A percentile compares a stretch with the other conserved stretches of the same genome.
Evolutionary conservation across 768 basidiomycete genomes (phyloP).

Genomic region (Boletus rex-veris): DNA sequence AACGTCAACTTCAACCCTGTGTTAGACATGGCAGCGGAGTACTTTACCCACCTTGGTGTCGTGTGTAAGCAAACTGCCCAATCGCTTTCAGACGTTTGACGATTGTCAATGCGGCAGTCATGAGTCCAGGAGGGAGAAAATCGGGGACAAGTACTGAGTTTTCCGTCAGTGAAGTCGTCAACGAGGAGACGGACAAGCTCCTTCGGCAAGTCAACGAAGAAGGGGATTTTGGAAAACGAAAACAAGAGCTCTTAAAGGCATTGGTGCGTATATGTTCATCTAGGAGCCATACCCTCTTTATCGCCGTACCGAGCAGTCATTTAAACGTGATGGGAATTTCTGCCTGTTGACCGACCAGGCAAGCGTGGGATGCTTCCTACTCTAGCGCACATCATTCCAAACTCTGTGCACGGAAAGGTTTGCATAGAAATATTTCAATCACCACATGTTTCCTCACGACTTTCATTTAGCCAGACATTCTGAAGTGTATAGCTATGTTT

Average conservation of each 20-base stretch:
- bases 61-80: neutral
- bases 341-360: neutral
- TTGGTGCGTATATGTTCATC: neutral
- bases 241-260: neutral
- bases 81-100: neutral
- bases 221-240: neutral
- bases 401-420: neutral
- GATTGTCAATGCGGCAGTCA: neutral
- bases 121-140: neutral
- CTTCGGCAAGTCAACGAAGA: neutral
- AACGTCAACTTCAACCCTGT: neutral
- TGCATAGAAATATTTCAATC: neutral
- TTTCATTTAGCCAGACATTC: neutral
- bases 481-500: conserved; percentile 2
- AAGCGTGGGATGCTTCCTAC: too few species aligned
- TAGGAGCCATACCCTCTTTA: neutral
- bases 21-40: neutral
- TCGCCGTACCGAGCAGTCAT: neutral
- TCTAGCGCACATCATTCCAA: neutral
- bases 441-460: neutral
- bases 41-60: conserved; percentile 2
- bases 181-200: neutral
- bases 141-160: neutral
- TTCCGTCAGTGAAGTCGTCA: neutral
- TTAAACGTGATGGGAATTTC: neutral